Base-by-base conservation (phyloP, 2,329 filamentous ascomycete species). In the Trichocomaceae sp. region DNA sequence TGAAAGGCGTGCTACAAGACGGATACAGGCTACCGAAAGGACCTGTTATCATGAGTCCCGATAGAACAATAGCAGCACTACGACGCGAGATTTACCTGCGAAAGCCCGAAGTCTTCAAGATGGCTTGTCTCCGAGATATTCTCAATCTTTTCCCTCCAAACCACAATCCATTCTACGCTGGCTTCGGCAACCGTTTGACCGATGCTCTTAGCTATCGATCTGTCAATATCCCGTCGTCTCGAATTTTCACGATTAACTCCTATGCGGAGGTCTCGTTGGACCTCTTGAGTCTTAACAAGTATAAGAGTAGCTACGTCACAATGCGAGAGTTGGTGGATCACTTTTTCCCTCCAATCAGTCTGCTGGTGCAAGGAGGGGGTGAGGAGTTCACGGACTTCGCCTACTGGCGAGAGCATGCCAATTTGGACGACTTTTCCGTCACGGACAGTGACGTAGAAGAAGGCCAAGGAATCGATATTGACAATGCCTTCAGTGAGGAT, bases 91-190 rank as follows among this genome's bases (percentile, higher is more conserved):
- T 99, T 5, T 99, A 99, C 68, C 79, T 99, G 23, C 84, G 93
- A 52, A 97, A 99, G 70, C 95, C 93, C 0, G 91, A 99, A 67
- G 90, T 99, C 7, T 99, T 99, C 82, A 99, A 99, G 74, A 99
- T 99, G 95, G 90, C 93, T 2, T 99, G 93, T 59, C 76, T 99
- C 19, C 85, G 93, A 41, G 93, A 99, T 69, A 97, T 99, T 62
- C 85, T 91, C 67, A 88, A 86, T 56, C 79, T 99, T 0, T 99
- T 96, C 66, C 85, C 84, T 2, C 79, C 83, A 0, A 83, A 87
- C 23, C 78, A 83, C 42, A 90, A 85, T 17, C 92, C 93, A 0
- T 99, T 99, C 67, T 97, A 96, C 65, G 95, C 95, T 10, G 93
- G 93, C 0, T 99, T 97, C 66, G 93, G 95, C 56, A 99, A 99